Conservation (phyloP, 2,329 filamentous ascomycete genomes). For the Endothia cerciana region DNA sequence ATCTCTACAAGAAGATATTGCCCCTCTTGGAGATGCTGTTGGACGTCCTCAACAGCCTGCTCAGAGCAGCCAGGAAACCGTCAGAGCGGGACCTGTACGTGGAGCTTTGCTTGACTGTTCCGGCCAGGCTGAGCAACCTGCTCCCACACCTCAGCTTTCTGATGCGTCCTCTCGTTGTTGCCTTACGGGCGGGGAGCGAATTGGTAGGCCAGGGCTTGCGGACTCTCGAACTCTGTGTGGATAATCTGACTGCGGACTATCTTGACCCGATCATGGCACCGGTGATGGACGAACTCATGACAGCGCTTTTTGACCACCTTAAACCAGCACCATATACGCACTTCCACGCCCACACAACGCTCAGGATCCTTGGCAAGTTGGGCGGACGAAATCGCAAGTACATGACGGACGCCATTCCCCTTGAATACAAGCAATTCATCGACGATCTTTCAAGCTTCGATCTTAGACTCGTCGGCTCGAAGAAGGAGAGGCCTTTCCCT, state of each 20-base stretch:
- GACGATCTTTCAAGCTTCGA: slow-evolving; percentile 90
- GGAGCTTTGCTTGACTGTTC: slow-evolving; percentile 93
- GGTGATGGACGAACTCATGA: slow-evolving; percentile 98
- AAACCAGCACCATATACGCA: slow-evolving; percentile 94
- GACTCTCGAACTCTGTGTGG: slow-evolving; percentile 94
- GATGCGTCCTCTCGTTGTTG: slow-evolving; percentile 97
- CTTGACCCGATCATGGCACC: slow-evolving; percentile 98
- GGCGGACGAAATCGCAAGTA: slow-evolving; percentile 96
- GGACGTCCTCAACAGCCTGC: slow-evolving; percentile 92
- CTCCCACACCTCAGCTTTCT: slow-evolving; percentile 93
- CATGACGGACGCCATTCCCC: slow-evolving; percentile 83
- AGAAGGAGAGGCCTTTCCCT: slow-evolving; percentile 86
- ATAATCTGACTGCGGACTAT: slow-evolving; percentile 97
- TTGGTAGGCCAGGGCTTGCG: slow-evolving; percentile 92
- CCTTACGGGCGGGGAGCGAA: slow-evolving; percentile 86
- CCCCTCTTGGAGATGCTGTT: slow-evolving; percentile 96
- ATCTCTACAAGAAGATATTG: slow-evolving; percentile 96
- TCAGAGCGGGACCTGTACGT: slow-evolving; percentile 94
- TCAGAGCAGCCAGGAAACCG: slow-evolving; percentile 87
- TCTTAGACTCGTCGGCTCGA: slow-evolving; percentile 84
- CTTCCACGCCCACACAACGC: slow-evolving; percentile 96
- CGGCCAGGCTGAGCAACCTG: slow-evolving; percentile 89
- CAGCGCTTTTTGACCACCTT: slow-evolving; percentile 92
- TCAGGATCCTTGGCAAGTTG: slow-evolving; percentile 95
- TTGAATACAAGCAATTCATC: slow-evolving; percentile 81